Base-by-base conservation (phyloP, 2,329 filamentous ascomycete species). In the Aspergillus luchuensis region DNA sequence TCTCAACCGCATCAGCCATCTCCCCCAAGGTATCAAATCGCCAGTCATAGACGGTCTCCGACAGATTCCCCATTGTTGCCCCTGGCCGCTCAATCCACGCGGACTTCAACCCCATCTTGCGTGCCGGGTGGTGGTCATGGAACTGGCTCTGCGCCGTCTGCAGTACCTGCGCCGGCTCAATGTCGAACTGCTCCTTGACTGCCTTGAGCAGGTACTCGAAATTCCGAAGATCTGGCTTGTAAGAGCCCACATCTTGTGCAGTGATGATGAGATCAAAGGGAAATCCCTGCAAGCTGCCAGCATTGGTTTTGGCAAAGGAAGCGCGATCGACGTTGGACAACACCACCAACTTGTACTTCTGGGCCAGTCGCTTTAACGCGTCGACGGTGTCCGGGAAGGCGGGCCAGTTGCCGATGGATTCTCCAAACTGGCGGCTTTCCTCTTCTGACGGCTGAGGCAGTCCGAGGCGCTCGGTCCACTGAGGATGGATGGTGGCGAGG, bases 121-220 rank as follows among this genome's bases (percentile, higher is more conserved):
- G 84, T 3, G 87, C 86, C 0, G 90, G 87, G 4, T 84, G 81
- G 73, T 91, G 88, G 67, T 92, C 90, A 64, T 88, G 85, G 39
- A 80, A 82, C 71, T 91, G 75, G 63, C 87, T 89, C 74, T 89
- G 84, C 56, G 89, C 90, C 0, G 89, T 88, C 71, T 91, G 88
- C 64, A 91, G 69, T 48, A 92, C 78, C 62, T 86, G 78, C 0
- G 77, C 76, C 65, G 84, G 85, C 30, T 82, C 79, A 0, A 90
- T 71, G 0, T 83, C 86, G 55, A 89, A 83, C 5, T 85, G 81
- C 3, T 73, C 67, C 67, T 82, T 75, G 17, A 85, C 82, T 36
- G 82, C 78, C 13, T 74, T 71, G 13, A 91, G 77, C 74, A 92
- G 77, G 69, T 89, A 89, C 58, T 84, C 79, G 65, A 92, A 92